Percentiles rank a stretch among this genome's conserved stretches.
phyloP scores from a whole-genome alignment of 176 grass and related monocot species.

The Elaeis guineensis region DNA sequence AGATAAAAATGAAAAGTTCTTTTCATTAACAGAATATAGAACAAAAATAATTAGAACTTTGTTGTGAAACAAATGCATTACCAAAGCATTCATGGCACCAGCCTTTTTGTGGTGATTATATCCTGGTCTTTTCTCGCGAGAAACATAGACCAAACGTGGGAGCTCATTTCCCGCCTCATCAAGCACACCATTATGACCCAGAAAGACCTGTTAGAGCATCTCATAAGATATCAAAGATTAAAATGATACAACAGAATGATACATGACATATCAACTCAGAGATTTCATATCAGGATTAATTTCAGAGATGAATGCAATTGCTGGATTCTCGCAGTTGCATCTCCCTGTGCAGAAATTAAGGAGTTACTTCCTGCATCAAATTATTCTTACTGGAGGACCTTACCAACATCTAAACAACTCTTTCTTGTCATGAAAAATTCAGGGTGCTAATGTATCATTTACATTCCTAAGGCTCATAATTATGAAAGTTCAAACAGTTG shows the following conservation, averaged over 20 bases:
- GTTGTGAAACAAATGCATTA: slow-evolving; percentile 10
- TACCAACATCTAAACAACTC: too few relatives aligned
- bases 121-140: slow-evolving; percentile 43
- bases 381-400: too few relatives aligned
- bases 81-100: slow-evolving; percentile 54
- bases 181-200: slow-evolving; percentile 15
- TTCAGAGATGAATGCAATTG: too few relatives aligned
- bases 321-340: too few relatives aligned
- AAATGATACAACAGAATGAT: slow-evolving; percentile 1
- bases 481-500: too few relatives aligned
- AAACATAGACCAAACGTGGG: slow-evolving; percentile 38
- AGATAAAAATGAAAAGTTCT: not conserved
- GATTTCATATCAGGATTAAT: too few relatives aligned
- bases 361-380: too few relatives aligned
- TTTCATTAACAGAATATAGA: not conserved
- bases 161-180: slow-evolving; percentile 30
- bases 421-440: too few relatives aligned
- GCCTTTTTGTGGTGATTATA: slow-evolving; percentile 52
- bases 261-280: not conserved
- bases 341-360: too few relatives aligned
- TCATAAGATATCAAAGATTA: too few relatives aligned
- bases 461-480: too few relatives aligned
- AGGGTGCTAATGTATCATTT: too few relatives aligned
- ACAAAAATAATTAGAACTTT: not conserved
- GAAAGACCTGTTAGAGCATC: slow-evolving; percentile 21